Evolutionary conservation across 345 rosid species (phyloP).

Genomic region (Euphorbia pulcherrima): DNA sequence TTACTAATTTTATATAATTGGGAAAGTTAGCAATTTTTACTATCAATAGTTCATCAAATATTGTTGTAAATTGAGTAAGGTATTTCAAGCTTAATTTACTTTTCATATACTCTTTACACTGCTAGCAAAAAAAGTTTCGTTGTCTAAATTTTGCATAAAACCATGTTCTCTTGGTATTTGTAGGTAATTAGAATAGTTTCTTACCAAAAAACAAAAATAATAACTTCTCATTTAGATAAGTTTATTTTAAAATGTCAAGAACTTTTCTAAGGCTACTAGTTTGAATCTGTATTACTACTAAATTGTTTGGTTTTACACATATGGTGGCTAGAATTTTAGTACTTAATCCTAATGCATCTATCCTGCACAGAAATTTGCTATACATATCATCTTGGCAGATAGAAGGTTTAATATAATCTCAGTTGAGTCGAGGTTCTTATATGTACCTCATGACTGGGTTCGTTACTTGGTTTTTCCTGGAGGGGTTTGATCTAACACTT

Average conservation of each 20-base stretch:
- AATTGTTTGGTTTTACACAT: background rate
- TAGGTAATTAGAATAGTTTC: background rate
- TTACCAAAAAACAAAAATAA: too few species aligned
- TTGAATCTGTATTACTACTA: background rate
- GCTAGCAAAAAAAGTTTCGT: background rate
- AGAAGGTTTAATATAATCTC: background rate
- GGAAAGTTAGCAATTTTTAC: too few species aligned
- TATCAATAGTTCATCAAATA: too few species aligned
- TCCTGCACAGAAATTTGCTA: background rate
- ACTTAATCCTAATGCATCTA: background rate
- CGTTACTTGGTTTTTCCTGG: background rate
- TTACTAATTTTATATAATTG: too few species aligned
- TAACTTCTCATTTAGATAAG: background rate
- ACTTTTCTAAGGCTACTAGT: background rate
- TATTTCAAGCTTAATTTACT: background rate
- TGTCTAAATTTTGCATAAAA: too few species aligned
- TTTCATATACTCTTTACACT: background rate
- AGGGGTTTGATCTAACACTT: background rate
- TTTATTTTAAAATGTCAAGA: background rate
- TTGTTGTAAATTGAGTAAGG: too few species aligned
- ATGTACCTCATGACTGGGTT: background rate
- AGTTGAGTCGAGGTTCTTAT: background rate
- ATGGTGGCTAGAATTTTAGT: background rate
- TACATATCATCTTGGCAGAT: background rate
- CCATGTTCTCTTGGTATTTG: background rate